These are phyloP conservation scores for Eleusine coracana DNA, from an alignment of 176 grass and related monocot species.

Conservation along the genomic window DNA sequence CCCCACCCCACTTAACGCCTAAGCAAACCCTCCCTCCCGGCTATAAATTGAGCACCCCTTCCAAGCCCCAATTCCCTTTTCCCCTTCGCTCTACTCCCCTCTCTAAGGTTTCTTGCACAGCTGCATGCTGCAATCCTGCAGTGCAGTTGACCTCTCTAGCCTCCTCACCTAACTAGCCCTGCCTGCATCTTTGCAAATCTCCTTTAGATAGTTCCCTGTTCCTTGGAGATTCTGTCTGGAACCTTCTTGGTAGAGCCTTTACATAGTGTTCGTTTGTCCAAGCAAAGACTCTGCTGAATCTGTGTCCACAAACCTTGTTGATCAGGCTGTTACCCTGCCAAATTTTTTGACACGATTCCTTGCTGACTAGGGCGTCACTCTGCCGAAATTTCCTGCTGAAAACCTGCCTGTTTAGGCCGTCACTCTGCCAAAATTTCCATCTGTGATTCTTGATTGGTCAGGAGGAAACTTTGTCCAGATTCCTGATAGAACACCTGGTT, in stretches of 20 bases:
- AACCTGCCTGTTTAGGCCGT: not conserved
- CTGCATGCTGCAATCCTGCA: slow-evolving; percentile 11
- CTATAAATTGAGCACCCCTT: slow-evolving; percentile 68
- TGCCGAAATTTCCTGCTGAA: slow-evolving; percentile 33
- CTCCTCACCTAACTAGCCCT: slow-evolving; percentile 8
- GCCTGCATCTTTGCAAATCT: not conserved
- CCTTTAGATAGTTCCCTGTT: slow-evolving; percentile 8
- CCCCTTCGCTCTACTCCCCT: slow-evolving; percentile 50
- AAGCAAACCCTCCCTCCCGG: slow-evolving; percentile 38
- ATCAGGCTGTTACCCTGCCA: slow-evolving; percentile 15
- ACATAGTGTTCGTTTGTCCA: slow-evolving; percentile 22
- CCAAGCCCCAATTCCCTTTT: slow-evolving; percentile 84
- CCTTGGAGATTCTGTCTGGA: slow-evolving; percentile 48
- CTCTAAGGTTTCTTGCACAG: slow-evolving; percentile 36
- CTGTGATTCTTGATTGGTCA: no score
- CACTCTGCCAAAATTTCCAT: no score
- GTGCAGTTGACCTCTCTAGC: slow-evolving; percentile 12
- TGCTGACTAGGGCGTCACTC: slow-evolving; percentile 11
- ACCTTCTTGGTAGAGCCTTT: slow-evolving; percentile 15
- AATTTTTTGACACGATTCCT: not conserved
- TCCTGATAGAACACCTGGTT: not conserved
- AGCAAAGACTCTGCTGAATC: slow-evolving; percentile 32
- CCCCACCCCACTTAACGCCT: slow-evolving; percentile 44
- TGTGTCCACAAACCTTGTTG: not conserved
- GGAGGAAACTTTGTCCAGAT: no score